Evolutionary conservation across 2,329 filamentous ascomycete genomes (phyloP).

Genomic region (Lachnellula suecica): DNA sequence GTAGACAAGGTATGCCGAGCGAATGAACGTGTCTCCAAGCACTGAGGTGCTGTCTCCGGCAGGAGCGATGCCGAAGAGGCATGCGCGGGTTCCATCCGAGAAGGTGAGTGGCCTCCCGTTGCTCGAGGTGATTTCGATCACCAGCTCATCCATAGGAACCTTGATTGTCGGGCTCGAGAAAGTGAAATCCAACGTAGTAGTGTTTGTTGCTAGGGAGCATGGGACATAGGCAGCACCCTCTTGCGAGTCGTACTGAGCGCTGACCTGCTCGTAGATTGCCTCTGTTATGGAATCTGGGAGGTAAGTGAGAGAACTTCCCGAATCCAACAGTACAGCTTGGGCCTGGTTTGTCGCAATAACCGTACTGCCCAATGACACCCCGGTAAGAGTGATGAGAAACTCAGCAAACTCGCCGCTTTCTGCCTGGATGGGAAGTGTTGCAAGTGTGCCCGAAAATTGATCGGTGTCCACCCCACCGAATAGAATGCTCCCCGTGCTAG

Average conservation of each 20-base stretch:
- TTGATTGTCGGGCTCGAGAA: conserved; percentile 54
- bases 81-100: conserved; percentile 53
- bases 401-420: conserved; percentile 52
- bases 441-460: conserved; percentile 61
- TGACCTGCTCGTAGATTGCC: conserved; percentile 56
- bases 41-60: conserved; percentile 56
- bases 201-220: conserved; percentile 48
- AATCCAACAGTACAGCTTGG: conserved; percentile 68
- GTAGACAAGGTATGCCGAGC: conserved; percentile 75
- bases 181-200: conserved; percentile 48
- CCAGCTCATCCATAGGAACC: conserved; percentile 58
- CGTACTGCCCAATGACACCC: conserved; percentile 45
- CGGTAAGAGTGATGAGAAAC: conserved; percentile 69
- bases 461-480: conserved; percentile 73
- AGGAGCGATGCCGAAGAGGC: conserved; percentile 67
- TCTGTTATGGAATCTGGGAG: conserved; percentile 56
- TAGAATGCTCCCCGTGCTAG: conserved; percentile 65
- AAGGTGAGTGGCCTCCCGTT: conserved; percentile 50
- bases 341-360: conserved; percentile 48
- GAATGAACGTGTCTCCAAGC: conserved; percentile 72
- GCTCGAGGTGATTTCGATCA: conserved; percentile 48
- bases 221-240: conserved; percentile 60
- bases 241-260: conserved; percentile 55
- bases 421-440: conserved; percentile 66
- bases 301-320: conserved; percentile 66